These are phyloP conservation scores for Phaffia tasmanica DNA, from an alignment of 768 basidiomycete genomes.

Conservation along the genomic window DNA sequence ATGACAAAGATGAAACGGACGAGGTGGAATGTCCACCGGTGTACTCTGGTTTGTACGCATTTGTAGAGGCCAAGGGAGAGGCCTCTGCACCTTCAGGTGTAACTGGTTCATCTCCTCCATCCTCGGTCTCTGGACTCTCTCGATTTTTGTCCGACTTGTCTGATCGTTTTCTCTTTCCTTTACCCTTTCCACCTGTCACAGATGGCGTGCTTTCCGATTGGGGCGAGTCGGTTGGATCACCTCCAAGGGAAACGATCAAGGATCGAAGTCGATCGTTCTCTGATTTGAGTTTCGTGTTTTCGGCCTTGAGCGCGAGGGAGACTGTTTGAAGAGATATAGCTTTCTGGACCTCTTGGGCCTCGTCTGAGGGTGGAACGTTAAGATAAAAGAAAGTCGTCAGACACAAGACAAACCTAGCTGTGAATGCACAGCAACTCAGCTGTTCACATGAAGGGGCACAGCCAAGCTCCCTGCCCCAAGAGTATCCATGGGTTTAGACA, in stretches of 20 bases:
- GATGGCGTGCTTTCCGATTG: neutral
- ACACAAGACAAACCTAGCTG: neutral
- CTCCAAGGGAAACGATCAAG: conserved; percentile 14
- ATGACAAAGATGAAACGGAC: neutral
- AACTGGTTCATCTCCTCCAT: conserved; percentile 1
- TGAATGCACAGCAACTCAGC: no score
- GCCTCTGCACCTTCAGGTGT: neutral
- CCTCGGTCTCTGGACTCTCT: neutral
- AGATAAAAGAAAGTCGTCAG: neutral
- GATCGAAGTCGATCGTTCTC: conserved; percentile 15
- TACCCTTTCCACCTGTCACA: no score
- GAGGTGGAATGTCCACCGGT: neutral
- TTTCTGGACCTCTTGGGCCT: conserved; percentile 22
- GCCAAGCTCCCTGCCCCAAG: no score
- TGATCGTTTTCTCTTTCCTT: conserved; percentile 1
- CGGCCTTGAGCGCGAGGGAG: conserved; percentile 17
- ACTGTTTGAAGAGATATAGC: conserved; percentile 25
- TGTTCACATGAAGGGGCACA: no score
- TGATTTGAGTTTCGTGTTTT: conserved; percentile 10
- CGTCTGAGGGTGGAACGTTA: neutral
- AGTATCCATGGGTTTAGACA: neutral
- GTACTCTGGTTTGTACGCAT: neutral
- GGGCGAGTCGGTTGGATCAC: conserved; percentile 12
- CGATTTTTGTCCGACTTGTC: conserved; percentile 1
- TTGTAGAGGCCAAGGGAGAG: neutral